phyloP scores from a whole-genome alignment of 2,329 filamentous ascomycete species.

The Byssothecium circinans region DNA sequence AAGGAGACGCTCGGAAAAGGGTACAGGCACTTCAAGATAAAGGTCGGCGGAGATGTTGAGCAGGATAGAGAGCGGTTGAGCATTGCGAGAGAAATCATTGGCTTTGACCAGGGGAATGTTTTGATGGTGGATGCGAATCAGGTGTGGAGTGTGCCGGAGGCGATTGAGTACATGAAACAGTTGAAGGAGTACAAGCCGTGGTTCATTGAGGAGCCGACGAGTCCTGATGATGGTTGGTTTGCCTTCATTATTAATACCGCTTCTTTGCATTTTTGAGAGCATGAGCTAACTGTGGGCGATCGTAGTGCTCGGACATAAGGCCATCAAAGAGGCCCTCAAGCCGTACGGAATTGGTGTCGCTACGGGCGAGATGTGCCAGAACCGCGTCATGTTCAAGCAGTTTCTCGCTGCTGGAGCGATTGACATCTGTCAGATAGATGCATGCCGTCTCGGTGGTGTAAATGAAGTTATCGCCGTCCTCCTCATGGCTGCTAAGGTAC shows the following conservation, averaged over 20 bases:
- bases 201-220: slow-evolving; percentile 95
- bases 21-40: slow-evolving; percentile 87
- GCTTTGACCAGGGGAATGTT: slow-evolving; percentile 79
- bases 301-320: slow-evolving; percentile 77
- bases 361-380: slow-evolving; percentile 94
- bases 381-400: slow-evolving; percentile 93
- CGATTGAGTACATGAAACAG: slow-evolving; percentile 81
- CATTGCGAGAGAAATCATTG: slow-evolving; percentile 78
- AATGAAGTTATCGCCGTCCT: slow-evolving; percentile 92
- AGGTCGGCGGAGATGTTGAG: slow-evolving; percentile 75
- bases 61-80: slow-evolving; percentile 69
- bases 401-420: slow-evolving; percentile 77
- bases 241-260: neutral
- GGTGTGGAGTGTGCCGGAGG: slow-evolving; percentile 87
- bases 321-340: slow-evolving; percentile 76
- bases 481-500: slow-evolving; percentile 72
- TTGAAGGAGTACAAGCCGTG: slow-evolving; percentile 82
- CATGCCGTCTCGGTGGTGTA: slow-evolving; percentile 84
- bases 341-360: slow-evolving; percentile 79
- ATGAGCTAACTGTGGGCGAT: neutral
- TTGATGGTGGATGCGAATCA: slow-evolving; percentile 95
- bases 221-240: slow-evolving; percentile 68
- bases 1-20: slow-evolving; percentile 74
- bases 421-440: slow-evolving; percentile 87
- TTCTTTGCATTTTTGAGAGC: neutral